Evolutionary conservation across 495 filamentous ascomycete species (phyloP).

Genomic region (Cudoniella acicularis): DNA sequence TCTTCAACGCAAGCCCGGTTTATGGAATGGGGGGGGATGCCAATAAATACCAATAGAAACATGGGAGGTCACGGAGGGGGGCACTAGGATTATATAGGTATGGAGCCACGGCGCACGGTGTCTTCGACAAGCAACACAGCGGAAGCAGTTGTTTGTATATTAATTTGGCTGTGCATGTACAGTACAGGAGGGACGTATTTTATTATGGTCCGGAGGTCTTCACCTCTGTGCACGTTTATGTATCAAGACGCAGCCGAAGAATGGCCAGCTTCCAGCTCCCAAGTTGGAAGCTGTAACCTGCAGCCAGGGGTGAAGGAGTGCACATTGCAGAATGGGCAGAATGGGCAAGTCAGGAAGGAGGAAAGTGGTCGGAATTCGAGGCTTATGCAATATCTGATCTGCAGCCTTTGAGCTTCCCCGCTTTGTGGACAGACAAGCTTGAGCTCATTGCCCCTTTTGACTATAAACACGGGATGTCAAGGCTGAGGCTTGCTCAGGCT

Average conservation of each 20-base stretch:
- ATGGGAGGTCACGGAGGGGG: slow-evolving; percentile 18
- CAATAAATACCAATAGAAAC: slow-evolving; percentile 16
- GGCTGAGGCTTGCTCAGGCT: too few relatives aligned
- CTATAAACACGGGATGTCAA: neutral
- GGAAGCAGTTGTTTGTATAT: neutral
- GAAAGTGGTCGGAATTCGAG: too few relatives aligned
- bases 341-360: too few relatives aligned
- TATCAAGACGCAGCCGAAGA: neutral
- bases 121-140: neutral
- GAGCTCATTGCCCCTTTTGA: neutral
- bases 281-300: neutral
- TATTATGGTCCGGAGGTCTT: neutral
- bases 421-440: neutral
- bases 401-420: neutral
- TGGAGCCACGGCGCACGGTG: neutral
- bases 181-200: neutral
- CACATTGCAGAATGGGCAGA: too few relatives aligned
- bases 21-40: slow-evolving; percentile 23
- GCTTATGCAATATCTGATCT: too few relatives aligned
- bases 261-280: too few relatives aligned
- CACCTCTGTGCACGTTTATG: neutral
- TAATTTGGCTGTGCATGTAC: neutral
- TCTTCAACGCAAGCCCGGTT: slow-evolving; percentile 14
- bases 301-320: neutral
- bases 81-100: slow-evolving; percentile 7